Conservation (phyloP, 2,329 filamentous ascomycete species). For the Hypoxylon sp. region DNA sequence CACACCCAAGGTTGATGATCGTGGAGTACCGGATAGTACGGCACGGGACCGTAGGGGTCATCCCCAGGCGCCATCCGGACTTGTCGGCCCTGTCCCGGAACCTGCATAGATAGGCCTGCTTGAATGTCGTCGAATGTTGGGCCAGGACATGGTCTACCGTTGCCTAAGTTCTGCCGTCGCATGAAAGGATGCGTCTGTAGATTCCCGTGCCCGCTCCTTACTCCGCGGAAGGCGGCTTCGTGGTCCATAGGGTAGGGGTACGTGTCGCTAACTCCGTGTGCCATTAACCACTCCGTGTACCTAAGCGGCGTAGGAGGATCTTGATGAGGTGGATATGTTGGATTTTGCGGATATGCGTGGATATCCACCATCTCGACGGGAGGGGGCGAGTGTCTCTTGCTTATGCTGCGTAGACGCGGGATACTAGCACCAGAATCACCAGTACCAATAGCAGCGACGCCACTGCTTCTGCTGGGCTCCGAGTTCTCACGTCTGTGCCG, state of each 20-base stretch:
- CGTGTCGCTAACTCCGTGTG: conserved; percentile 6
- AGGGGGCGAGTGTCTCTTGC: conserved; percentile 40
- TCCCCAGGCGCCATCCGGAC: neutral
- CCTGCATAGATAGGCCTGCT: neutral
- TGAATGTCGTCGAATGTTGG: neutral
- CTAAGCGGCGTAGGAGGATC: conserved; percentile 35
- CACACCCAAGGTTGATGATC: conserved; percentile 26
- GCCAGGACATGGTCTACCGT: neutral
- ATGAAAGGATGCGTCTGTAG: conserved; percentile 45
- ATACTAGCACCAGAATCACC: conserved; percentile 9
- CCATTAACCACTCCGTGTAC: conserved; percentile 25
- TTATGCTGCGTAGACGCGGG: conserved; percentile 24
- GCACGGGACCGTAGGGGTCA: neutral
- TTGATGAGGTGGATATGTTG: conserved; percentile 47
- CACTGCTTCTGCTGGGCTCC: conserved; percentile 6
- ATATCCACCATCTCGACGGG: conserved; percentile 48
- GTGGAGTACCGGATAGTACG: neutral
- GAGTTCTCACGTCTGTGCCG: conserved; percentile 10
- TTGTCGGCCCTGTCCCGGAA: neutral
- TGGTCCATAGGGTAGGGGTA: neutral
- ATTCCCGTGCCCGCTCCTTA: conserved; percentile 46
- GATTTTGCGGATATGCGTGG: conserved; percentile 51
- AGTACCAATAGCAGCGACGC: neutral
- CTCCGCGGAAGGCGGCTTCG: conserved; percentile 38
- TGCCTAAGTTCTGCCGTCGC: neutral